Conservation (phyloP, 257 asterid genomes). For the Nicotiana tomentosiformis region DNA sequence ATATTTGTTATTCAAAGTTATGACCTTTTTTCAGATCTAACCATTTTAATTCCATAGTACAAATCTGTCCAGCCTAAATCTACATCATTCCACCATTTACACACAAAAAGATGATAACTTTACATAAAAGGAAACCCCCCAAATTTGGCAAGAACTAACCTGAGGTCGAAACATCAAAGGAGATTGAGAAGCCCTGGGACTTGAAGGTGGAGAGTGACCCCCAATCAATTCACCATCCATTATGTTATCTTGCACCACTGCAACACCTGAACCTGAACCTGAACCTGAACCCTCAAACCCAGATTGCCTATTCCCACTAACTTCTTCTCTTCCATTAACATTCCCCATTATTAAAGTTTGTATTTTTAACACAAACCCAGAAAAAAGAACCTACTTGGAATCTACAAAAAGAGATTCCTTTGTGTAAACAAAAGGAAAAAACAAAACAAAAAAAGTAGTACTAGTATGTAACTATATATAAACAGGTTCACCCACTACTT, state of each 20-base stretch:
- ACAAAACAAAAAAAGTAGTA: too few species aligned
- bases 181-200: constrained; percentile 86
- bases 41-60: constrained; percentile 9
- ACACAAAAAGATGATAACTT: constrained; percentile 1
- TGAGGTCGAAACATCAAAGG: constrained; percentile 90
- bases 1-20: constrained; percentile 14
- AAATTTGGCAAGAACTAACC: constrained; percentile 30
- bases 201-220: constrained; percentile 88
- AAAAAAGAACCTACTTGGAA: neutral
- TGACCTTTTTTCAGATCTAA: constrained; percentile 35
- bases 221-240: constrained; percentile 54
- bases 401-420: constrained; percentile 4
- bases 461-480: neutral
- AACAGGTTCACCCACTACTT: neutral
- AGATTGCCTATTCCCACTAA: constrained; percentile 45
- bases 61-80: constrained; percentile 9
- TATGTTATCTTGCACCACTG: constrained; percentile 40
- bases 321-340: constrained; percentile 85
- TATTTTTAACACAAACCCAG: neutral
- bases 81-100: neutral
- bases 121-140: neutral
- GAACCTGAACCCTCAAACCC: constrained; percentile 28
- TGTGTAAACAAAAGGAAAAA: neutral
- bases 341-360: constrained; percentile 66
- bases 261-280: constrained; percentile 24